Evolutionary conservation across 345 rosid genomes (phyloP).

Genomic region (Adansonia digitata): DNA sequence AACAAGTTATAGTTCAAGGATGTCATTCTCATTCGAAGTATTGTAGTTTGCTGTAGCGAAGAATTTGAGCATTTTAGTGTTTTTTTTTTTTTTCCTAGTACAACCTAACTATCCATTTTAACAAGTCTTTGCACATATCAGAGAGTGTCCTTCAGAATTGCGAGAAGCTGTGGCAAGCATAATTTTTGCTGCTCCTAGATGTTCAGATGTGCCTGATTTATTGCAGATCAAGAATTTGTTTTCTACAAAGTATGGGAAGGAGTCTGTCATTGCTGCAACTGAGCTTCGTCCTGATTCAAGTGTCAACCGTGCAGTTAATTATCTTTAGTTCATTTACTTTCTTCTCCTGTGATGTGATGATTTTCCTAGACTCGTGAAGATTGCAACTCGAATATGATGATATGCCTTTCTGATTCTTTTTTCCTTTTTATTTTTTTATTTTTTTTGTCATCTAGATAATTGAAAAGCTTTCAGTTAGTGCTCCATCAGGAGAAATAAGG

Average conservation of each 20-base stretch:
- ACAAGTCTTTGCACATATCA: conserved; percentile 21
- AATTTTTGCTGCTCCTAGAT: conserved; percentile 92
- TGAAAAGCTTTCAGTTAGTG: conserved; percentile 77
- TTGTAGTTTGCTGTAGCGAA: not conserved
- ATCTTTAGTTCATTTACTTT: conserved; percentile 17
- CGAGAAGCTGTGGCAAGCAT: conserved; percentile 90
- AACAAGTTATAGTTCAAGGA: not conserved
- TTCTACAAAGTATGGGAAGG: conserved; percentile 83
- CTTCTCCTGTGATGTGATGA: conserved; percentile 3
- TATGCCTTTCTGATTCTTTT: conserved; percentile 4
- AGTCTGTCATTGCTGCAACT: conserved; percentile 59
- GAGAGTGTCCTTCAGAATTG: conserved; percentile 88
- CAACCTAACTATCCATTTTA: not conserved
- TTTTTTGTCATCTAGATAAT: conserved; percentile 47
- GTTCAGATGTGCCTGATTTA: conserved; percentile 90
- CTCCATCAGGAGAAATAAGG: conserved; percentile 70
- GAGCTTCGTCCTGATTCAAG: conserved; percentile 95
- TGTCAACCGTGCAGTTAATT: conserved; percentile 84
- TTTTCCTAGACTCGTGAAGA: not conserved
- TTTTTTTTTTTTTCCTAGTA: not conserved
- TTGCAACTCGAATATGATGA: conserved; percentile 10
- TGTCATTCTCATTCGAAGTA: not conserved
- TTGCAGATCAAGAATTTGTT: conserved; percentile 74
- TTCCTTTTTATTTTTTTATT: too few relatives aligned
- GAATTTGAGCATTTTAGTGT: not conserved